These are phyloP conservation scores for Stygiomarasmius scandens DNA, from an alignment of 1,284 basidiomycete species.

Conservation along the genomic window DNA sequence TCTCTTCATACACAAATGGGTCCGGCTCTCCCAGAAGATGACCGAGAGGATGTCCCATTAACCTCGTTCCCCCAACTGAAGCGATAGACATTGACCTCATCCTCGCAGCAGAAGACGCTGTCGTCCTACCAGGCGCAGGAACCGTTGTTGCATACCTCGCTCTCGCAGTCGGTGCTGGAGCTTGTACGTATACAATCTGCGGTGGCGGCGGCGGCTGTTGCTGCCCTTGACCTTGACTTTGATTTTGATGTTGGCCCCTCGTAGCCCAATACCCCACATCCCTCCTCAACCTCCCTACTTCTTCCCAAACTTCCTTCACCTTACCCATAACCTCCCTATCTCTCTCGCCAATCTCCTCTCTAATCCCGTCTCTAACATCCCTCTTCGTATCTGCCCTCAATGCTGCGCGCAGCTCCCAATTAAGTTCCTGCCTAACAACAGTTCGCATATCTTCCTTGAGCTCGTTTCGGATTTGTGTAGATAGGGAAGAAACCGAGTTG, in stretches of 20 bases:
- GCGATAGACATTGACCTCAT: neutral
- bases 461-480: neutral
- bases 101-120: too few relatives aligned
- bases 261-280: neutral
- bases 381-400: neutral
- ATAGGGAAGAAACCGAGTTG: neutral
- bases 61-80: neutral
- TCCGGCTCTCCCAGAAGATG: conserved; percentile 11
- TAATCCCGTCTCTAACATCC: neutral
- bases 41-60: conserved; percentile 5
- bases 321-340: neutral
- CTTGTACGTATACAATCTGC: neutral
- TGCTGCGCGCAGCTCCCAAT: neutral
- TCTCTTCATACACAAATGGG: neutral
- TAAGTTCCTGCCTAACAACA: neutral
- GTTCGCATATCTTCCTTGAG: neutral
- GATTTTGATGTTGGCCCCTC: neutral
- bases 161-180: neutral
- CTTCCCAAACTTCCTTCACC: neutral
- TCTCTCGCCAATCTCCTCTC: neutral
- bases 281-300: neutral
- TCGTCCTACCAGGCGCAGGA: neutral
- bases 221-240: neutral
- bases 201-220: neutral
- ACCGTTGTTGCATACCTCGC: neutral